phyloP scores from a whole-genome alignment of 495 filamentous ascomycete species.

The Daldinia concentrica region DNA sequence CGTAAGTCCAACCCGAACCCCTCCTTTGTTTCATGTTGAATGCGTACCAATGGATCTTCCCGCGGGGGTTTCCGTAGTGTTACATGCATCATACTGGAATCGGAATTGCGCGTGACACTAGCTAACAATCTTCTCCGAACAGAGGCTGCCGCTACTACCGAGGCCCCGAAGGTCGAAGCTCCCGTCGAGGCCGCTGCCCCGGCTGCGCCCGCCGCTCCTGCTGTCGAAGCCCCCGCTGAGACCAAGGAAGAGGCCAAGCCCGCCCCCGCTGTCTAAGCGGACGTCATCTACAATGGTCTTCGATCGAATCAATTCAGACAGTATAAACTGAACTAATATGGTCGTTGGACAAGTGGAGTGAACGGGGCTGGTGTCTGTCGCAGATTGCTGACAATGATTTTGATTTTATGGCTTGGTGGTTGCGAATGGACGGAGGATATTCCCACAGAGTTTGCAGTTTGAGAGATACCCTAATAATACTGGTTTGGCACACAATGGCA shows the following conservation, averaged over 20 bases:
- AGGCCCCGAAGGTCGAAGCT: slow-evolving; percentile 31
- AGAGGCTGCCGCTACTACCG: slow-evolving; percentile 26
- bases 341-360: slow-evolving; percentile 32
- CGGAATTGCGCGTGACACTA: slow-evolving; percentile 2
- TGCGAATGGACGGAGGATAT: slow-evolving; percentile 34
- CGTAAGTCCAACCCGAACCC: slow-evolving; percentile 24
- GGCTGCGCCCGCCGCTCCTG: slow-evolving; percentile 28
- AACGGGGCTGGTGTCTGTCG: slow-evolving; percentile 10
- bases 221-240: slow-evolving; percentile 25
- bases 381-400: slow-evolving; percentile 9
- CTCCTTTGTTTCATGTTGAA: slow-evolving; percentile 13
- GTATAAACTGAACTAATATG: slow-evolving; percentile 17
- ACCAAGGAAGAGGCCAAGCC: slow-evolving; percentile 31
- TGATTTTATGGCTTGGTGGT: slow-evolving; percentile 10
- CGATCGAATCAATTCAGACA: slow-evolving; percentile 9
- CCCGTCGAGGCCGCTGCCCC: slow-evolving; percentile 29
- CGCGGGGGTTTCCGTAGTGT: slow-evolving; percentile 19
- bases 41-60: slow-evolving; percentile 10
- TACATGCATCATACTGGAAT: slow-evolving; percentile 16
- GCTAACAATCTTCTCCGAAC: slow-evolving; percentile 9
- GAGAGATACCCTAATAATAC: slow-evolving; percentile 39
- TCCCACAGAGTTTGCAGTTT: slow-evolving; percentile 40
- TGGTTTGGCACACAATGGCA: slow-evolving; percentile 29
- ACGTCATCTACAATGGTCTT: slow-evolving; percentile 4
- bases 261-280: slow-evolving; percentile 19